Evolutionary conservation across 2,329 filamentous ascomycete species (phyloP), one percentile per base, ranked within the genome.

Genomic region (Cordyceps fumosorosea): DNA sequence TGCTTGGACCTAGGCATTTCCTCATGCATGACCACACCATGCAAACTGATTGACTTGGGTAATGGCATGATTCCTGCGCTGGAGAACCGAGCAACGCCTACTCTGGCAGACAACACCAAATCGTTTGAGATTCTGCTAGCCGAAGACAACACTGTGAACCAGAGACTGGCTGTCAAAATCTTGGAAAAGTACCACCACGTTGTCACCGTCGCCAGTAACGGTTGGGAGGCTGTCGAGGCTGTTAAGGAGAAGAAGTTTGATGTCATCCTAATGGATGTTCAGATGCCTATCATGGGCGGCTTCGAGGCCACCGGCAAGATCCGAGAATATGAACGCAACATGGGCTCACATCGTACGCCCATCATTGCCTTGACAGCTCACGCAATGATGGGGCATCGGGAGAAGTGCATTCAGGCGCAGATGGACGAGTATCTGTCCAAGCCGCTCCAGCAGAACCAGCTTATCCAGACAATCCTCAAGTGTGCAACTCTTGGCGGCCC

Each of bases 341-440:
- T 91, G 67, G 88, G 88, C 61, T 84, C 91, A 40, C 87, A 90
- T 63, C 85, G 93, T 58, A 96, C 93, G 12, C 95, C 95, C 16
- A 97, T 99, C 71, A 96, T 99, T 69, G 95, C 95, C 2, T 83
- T 99, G 51, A 99, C 95, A 14, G 95, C 95, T 1, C 95, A 99
- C 77, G 95, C 95, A 69, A 99, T 99, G 95, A 88, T 98, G 80
- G 95, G 95, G 66, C 95, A 99, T 72, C 86, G 95, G 56, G 95
- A 99, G 74, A 96, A 96, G 80, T 99, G 95, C 75, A 96, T 99
- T 65, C 91, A 96, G 73, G 95, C 93, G 11, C 92, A 98, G 78
- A 99, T 99, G 95, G 95, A 99, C 74, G 95, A 99, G 75, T 99
- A 99, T 72, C 81, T 99, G 48, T 96, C 93, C 20, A 99, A 99